These are phyloP conservation scores for Hippophae tibetana DNA, from an alignment of 306 rosid genomes.

Conservation along the genomic window DNA sequence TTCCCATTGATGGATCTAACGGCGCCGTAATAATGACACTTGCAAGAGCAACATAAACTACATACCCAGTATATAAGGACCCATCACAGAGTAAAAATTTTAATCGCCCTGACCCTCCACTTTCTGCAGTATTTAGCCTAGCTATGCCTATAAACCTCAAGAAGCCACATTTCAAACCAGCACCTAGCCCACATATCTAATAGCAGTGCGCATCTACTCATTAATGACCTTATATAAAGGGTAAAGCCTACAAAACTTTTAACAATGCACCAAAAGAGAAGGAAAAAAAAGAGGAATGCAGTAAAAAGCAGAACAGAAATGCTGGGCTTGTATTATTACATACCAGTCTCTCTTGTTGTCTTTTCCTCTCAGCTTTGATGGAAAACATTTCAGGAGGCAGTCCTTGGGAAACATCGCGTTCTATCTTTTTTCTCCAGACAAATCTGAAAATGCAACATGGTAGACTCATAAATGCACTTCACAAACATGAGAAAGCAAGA, in stretches of 20 bases:
- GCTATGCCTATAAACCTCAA: too few species aligned
- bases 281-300: too few species aligned
- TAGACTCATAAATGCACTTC: not conserved
- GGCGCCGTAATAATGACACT: too few species aligned
- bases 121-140: too few species aligned
- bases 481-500: not conserved
- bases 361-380: constrained; percentile 63
- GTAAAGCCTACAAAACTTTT: not conserved
- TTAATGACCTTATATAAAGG: not conserved
- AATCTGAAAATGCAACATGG: constrained; percentile 42
- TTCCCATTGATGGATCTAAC: too few species aligned
- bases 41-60: too few species aligned
- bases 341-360: constrained; percentile 86
- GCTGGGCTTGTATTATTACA: constrained; percentile 11
- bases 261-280: constrained; percentile 3
- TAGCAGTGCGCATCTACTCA: too few species aligned
- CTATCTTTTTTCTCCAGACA: constrained; percentile 98
- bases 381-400: constrained; percentile 55
- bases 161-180: too few species aligned
- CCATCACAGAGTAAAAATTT: too few species aligned
- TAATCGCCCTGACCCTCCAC: too few species aligned
- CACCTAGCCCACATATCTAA: too few species aligned
- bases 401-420: constrained; percentile 76
- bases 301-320: constrained; percentile 1
- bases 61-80: too few species aligned